Base-by-base conservation (phyloP, 257 asterid species). In the Ocimum tenuiflorum region DNA sequence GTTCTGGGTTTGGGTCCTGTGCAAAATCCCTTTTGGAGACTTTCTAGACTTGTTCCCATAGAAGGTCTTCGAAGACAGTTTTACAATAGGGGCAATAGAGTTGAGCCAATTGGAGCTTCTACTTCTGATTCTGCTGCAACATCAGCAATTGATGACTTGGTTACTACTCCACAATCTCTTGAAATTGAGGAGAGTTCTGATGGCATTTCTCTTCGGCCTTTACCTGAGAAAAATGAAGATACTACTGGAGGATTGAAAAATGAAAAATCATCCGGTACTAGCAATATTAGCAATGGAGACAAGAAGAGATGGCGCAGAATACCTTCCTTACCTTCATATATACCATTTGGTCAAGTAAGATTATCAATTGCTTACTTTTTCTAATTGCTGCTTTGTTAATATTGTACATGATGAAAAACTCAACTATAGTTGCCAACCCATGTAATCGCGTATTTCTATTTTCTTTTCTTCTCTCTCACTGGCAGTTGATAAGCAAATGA, bases 1-100 rank as follows among this genome's bases (percentile, higher is more conserved):
- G 99, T 94, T 74, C 70, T 94, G 77, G 99, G 99, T 66, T 78
- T 94, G 81, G 99, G 99, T 68, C 99, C 99, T 12, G 95, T 94
- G 54, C 97, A 94, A 78, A 86, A 79, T 68, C 82, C 99, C 60
- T 85, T 94, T 74, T 94, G 99, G 99, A 85, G 97, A 76, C 94
- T 94, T 69, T 90, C 99, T 31, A 90, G 89, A 80, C 97, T 94
- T 69, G 97, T 94, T 48, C 96, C 99, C 35, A 75, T 94, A 53
- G 91, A 89, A 63, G 94, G 91, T 66, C 82, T 94, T 78, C 81
- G 83, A 75, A 86, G 85, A 71, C 95, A 84, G 72, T 72, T 89
- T 47, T 69, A 70, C 57, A 82, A 78, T 71, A 73, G 71, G 72
- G 91, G 84, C 47, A 86, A 74, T 56, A 80, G 65, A 56, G 79